Base-by-base conservation (phyloP, 371 early-diverging fungal species). In the Apophysomyces elegans region DNA sequence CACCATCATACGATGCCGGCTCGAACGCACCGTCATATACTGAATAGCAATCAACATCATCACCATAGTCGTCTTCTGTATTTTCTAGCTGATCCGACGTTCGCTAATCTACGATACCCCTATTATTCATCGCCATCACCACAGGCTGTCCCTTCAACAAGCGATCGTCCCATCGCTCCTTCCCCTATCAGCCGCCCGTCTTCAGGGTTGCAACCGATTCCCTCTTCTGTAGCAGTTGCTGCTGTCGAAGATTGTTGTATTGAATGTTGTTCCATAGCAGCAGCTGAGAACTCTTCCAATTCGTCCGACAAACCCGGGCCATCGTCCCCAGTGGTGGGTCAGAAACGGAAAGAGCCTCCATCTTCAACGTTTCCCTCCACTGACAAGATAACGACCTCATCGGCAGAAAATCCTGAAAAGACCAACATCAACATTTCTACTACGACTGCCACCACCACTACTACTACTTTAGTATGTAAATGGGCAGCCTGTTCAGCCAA, bases 401-500 rank as follows among this genome's bases (percentile, higher is more conserved):
- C 32, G 32, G 32, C 32, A 3, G 32, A 26, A 26, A 26, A 26
- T 26, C 32, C 32, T 26, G 32, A 26, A 13, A 12, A 18, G 6
- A 45, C 46, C 12, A 13, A 18, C 46, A 45, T 13, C 8, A 45
- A 1, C 18, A 44, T 43, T 11, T 36, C 39, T 39, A 58, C 14
- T 47, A 11, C 35, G 54, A 50, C 37, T 46, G 50, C 68, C 8
- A 50, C n/a, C 4, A 26, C 21, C 37, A 61, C 46, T 37, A 62
- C 9, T 21, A 37, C 35, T 46, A 45, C 37, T 36, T 66, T 68
- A 58, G 72, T 60, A 45, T 95, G 95, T 65, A 80, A 88, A 63
- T 95, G 96, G 96, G 81, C 89, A 5, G 87, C 91, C 0, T 95
- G 96, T 71, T 80, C 89, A 7, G 92, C 92, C 16, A 84, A 76